These are phyloP conservation scores for Diaporthe destruens DNA, from an alignment of 2,329 filamentous ascomycete species.

Conservation along the genomic window DNA sequence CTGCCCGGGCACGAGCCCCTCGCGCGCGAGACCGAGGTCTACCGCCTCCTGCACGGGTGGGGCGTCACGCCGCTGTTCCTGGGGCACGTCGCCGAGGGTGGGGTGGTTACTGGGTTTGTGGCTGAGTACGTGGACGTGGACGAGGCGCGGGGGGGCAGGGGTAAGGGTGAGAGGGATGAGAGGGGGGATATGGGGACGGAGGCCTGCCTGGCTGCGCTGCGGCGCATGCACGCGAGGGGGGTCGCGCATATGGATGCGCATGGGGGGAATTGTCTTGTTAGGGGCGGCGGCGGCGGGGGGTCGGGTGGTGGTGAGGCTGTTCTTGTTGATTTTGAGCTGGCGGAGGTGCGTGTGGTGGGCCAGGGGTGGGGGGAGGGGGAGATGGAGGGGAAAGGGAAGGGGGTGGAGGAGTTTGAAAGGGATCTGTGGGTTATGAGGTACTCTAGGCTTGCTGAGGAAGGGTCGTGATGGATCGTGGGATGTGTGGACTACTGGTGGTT, in stretches of 20 bases:
- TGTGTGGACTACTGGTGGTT: too few relatives aligned
- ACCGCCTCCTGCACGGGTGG: constrained; percentile 33
- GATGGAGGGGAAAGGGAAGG: too few relatives aligned
- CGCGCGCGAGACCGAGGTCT: constrained; percentile 35
- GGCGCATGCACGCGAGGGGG: constrained; percentile 36
- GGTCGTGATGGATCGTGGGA: background rate
- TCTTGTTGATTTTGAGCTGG: constrained; percentile 44
- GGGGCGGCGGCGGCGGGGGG: constrained; percentile 22
- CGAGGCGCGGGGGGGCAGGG: background rate
- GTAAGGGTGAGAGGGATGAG: too few relatives aligned
- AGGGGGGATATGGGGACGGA: background rate
- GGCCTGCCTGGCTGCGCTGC: constrained; percentile 38
- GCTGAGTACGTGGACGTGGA: constrained; percentile 37
- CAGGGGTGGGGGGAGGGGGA: too few relatives aligned
- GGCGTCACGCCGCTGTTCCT: constrained; percentile 39
- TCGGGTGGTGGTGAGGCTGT: too few relatives aligned
- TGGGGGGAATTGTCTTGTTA: constrained; percentile 42
- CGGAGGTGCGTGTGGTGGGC: too few relatives aligned
- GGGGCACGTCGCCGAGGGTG: constrained; percentile 36
- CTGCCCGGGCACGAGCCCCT: too few relatives aligned
- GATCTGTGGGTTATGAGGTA: constrained; percentile 41
- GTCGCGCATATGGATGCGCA: constrained; percentile 43
- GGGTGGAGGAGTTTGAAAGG: constrained; percentile 33
- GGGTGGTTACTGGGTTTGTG: constrained; percentile 36
- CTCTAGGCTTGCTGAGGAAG: background rate